Conservation (phyloP, 768 basidiomycete genomes). For the Pisolithus sp. region DNA sequence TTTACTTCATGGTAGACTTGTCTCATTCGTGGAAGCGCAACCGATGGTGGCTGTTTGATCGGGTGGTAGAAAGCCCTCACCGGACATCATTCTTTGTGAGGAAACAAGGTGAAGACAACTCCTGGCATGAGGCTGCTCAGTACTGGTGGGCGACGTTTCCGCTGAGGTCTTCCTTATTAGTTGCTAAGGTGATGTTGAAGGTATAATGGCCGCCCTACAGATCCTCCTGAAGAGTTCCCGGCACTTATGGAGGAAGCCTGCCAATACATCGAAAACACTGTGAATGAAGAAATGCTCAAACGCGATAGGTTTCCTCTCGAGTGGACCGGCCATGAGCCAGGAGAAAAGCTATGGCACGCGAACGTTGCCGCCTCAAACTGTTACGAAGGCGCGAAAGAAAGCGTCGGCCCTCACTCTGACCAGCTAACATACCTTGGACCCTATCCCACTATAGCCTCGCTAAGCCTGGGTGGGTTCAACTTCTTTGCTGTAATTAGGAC, state of each 20-base stretch:
- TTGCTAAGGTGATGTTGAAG: constrained; percentile 31
- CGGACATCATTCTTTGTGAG: constrained; percentile 73
- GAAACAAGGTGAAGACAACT: constrained; percentile 38
- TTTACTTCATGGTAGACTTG: constrained; percentile 62
- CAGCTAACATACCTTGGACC: constrained; percentile 78
- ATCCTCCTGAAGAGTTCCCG: constrained; percentile 52
- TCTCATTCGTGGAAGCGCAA: constrained; percentile 63
- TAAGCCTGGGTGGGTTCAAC: constrained; percentile 60
- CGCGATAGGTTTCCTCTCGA: constrained; percentile 59
- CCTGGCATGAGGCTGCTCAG: constrained; percentile 68
- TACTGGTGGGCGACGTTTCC: constrained; percentile 46
- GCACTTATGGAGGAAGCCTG: constrained; percentile 77
- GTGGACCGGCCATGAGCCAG: constrained; percentile 42
- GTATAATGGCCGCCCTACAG: constrained; percentile 72
- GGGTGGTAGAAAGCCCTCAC: constrained; percentile 79
- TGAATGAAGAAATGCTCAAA: constrained; percentile 63
- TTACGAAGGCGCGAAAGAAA: constrained; percentile 75
- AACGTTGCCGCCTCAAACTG: constrained; percentile 85
- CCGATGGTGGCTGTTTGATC: constrained; percentile 82
- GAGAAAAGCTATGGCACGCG: constrained; percentile 53
- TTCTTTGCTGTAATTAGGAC: not conserved
- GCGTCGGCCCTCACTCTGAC: constrained; percentile 79
- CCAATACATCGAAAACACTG: constrained; percentile 56
- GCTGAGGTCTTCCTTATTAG: not conserved
- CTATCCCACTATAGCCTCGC: constrained; percentile 78